Evolutionary conservation across 1,139 yeast genomes (phyloP), one percentile per base, ranked within the genome.

Genomic region (Yamadazyma mexicana): DNA sequence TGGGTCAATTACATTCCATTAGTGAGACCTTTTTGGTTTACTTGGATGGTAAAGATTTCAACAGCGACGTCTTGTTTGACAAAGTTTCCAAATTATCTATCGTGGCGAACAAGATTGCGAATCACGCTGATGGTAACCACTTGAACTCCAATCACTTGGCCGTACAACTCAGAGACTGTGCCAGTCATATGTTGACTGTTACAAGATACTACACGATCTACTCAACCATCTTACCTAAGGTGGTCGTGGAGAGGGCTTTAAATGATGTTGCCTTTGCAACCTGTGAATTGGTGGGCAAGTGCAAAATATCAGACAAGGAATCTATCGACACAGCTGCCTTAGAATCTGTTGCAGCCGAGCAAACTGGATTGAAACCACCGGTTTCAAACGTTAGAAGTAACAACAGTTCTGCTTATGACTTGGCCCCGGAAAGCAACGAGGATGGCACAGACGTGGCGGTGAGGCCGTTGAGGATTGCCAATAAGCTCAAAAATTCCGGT

Each of bases 141-240:
- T 45, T 70, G 55, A 56, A 63, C 59, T 47, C 70, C 50, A 54
- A 65, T 58, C 62, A 65, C 53, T 45, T 63, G 52, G 48, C 72
- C 1, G 48, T 60, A 4, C 60, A 79, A 34, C 71, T 84, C 12
- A 77, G 87, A 42, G 86, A 85, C 37, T 75, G 95, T 0, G 77
- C 87, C 11, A 81, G 89, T 22, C 89, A 85, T 62, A 76, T 84
- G 1, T 79, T 91, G 36, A 81, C 96, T 4, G 77, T 92, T 0
- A 77, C 95, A 0, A 75, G 96, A 53, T 88, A 88, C 56, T 87
- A 71, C 59, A 81, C 87, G 1, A 66, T 81, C 5, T 82, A 86
- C 46, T 69, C 77, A 5, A 75, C 75, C 7, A 55, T 87, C 11
- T 64, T 88, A 39, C 97, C 98, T 1, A 75, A 75, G 40, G 68